phyloP scores from a whole-genome alignment of 106 monocot genomes.

The Dendrobium nobile region DNA sequence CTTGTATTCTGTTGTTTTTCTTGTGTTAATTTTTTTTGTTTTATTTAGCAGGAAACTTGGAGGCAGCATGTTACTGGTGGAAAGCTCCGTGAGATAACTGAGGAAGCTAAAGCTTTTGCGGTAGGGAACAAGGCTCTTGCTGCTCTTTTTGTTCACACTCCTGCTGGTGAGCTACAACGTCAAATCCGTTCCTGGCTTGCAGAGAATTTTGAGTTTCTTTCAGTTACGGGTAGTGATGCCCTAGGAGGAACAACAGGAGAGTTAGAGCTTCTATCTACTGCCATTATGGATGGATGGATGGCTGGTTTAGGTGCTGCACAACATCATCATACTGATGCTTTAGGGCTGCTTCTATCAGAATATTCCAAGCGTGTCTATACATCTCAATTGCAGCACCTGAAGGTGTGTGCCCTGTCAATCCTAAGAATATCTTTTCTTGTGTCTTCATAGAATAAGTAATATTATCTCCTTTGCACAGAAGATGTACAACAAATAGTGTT shows the following conservation, averaged over 20 bases:
- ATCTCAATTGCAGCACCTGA: slow-evolving; percentile 89
- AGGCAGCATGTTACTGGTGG: slow-evolving; percentile 95
- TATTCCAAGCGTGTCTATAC: slow-evolving; percentile 86
- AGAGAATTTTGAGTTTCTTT: slow-evolving; percentile 97
- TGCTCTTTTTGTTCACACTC: slow-evolving; percentile 96
- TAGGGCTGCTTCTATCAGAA: slow-evolving; percentile 89
- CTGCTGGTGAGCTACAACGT: slow-evolving; percentile 96
- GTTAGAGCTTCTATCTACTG: slow-evolving; percentile 86
- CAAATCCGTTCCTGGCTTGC: slow-evolving; percentile 94
- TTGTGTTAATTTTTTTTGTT: background rate
- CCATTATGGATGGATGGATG: slow-evolving; percentile 99
- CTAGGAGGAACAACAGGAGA: slow-evolving; percentile 64
- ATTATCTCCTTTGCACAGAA: background rate
- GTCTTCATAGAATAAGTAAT: background rate
- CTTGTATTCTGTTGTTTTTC: background rate
- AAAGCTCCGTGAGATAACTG: slow-evolving; percentile 92
- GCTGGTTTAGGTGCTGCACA: slow-evolving; percentile 93
- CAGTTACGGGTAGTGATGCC: slow-evolving; percentile 64
- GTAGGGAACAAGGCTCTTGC: slow-evolving; percentile 88
- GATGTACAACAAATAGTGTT: background rate
- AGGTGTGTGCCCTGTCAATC: slow-evolving; percentile 35
- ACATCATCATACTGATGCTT: slow-evolving; percentile 77
- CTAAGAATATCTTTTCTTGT: background rate
- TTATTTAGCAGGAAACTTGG: slow-evolving; percentile 71
- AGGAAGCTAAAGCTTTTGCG: slow-evolving; percentile 92